Percentiles rank a stretch among this genome's conserved stretches.
phyloP scores from a whole-genome alignment of 805 yeast species.

The Starmerella davenportii region DNA sequence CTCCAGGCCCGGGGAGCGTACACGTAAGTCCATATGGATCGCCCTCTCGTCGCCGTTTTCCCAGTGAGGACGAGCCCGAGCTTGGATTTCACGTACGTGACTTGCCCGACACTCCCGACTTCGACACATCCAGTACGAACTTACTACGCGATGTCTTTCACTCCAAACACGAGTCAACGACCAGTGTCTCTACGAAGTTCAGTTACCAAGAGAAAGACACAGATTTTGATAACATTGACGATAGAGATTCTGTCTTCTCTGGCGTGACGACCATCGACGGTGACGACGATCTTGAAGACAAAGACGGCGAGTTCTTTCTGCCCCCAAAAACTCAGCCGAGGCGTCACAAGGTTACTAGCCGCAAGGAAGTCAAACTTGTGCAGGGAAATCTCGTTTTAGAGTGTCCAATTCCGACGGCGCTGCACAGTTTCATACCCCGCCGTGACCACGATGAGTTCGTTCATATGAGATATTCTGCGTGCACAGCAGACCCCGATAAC shows the following conservation, averaged over 20 bases:
- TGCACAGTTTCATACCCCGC: conserved; percentile 66
- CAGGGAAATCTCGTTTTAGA: conserved; percentile 76
- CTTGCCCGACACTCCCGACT: conserved; percentile 6
- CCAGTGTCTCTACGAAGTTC: background rate
- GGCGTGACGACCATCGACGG: background rate
- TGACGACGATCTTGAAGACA: background rate
- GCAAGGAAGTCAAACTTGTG: conserved; percentile 58
- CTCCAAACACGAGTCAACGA: background rate
- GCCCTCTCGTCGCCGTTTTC: conserved; percentile 13
- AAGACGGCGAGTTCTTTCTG: conserved; percentile 5
- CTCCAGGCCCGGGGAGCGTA: conserved; percentile 4
- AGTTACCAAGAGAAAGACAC: conserved; percentile 2
- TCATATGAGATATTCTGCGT: conserved; percentile 93
- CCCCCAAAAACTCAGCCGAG: conserved; percentile 29
- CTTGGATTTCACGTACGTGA: background rate
- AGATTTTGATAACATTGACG: background rate
- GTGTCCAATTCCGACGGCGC: conserved; percentile 83
- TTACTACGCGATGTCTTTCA: background rate
- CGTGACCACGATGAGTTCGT: conserved; percentile 85
- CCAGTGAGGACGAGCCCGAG: conserved; percentile 3
- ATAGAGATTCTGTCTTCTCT: background rate
- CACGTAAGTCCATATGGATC: conserved; percentile 14
- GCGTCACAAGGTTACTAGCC: conserved; percentile 48
- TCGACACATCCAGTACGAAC: conserved; percentile 2
- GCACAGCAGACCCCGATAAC: conserved; percentile 82